Percentiles rank a stretch among this genome's conserved stretches.
These are phyloP conservation scores for Limnomonas spitsbergensis DNA, from an alignment of 139 green algal species.

Conservation along the genomic window DNA sequence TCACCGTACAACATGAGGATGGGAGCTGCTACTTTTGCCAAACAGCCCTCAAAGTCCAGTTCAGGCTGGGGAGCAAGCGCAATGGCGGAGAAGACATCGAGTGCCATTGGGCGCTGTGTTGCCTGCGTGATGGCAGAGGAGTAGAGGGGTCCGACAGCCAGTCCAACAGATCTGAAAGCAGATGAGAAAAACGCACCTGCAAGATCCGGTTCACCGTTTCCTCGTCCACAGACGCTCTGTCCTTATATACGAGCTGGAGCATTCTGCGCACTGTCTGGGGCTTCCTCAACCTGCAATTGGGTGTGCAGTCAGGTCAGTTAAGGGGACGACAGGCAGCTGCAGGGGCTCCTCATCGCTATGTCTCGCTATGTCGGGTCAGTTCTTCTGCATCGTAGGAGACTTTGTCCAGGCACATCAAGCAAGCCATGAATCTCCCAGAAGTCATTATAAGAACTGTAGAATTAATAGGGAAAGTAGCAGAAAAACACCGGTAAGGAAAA, in stretches of 20 bases:
- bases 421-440: no score
- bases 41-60: not conserved
- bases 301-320: not conserved
- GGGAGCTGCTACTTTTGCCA: not conserved
- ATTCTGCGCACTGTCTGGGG: not conserved
- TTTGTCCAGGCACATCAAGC: no score
- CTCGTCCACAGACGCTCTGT: conserved; percentile 14
- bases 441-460: no score
- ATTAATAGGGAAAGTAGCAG: no score
- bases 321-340: not conserved
- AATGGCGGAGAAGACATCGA: conserved; percentile 49
- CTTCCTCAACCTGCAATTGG: not conserved
- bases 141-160: conserved; percentile 18
- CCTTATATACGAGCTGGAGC: conserved; percentile 1
- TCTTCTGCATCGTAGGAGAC: no score
- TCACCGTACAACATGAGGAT: conserved; percentile 3
- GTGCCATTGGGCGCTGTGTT: conserved; percentile 47
- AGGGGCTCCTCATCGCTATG: no score
- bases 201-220: conserved; percentile 13
- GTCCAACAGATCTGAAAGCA: not conserved
- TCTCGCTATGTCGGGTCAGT: no score
- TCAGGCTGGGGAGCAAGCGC: conserved; percentile 6
- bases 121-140: conserved; percentile 31
- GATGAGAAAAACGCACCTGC: not conserved
- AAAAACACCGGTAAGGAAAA: no score